Base-by-base conservation (phyloP, 2,329 filamentous ascomycete genomes). In the Monosporascus sp. region DNA sequence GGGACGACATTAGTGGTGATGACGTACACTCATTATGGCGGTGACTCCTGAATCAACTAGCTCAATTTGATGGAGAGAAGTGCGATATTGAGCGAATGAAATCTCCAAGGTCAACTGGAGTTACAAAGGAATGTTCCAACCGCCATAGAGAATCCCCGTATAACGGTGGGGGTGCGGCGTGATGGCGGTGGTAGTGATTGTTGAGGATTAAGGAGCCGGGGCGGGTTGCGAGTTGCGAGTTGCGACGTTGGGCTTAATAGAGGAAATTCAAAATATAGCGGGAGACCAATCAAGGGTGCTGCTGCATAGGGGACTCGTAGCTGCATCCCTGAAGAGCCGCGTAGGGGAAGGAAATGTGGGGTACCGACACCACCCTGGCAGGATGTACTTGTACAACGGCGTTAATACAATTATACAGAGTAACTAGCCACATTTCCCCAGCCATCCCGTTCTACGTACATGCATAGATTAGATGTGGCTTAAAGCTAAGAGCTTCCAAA, bases 1-100 rank as follows among this genome's bases (percentile, higher is more conserved):
- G 57, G 57, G 31, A 52, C 18, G 34, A 31, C n/a, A 55, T 34
- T 24, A 42, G 39, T 31, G 49, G 47, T 17, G 46, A 57, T 41
- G 25, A 60, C 63, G 25, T 55, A 66, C 64, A 61, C 58, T 65
- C 64, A 66, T 66, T 51, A 59, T 66, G 59, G 54, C 56, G 52
- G 54, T 49, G 48, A 37, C 48, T 52, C 44, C 22, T 56, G 48
- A 44, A 48, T 47, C 47, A 50, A 44, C 17, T 22, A 9, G 38
- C 9, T 8, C 9, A 18, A 11, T 41, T 8, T 20, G 17, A 1
- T 20, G 17, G 18, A 7, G 18, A n/a, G 17, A 41, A 41, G 38
- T 34, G 31, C 11, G 31, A 34, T 34, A 34, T 34, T 34, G 9
- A 34, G 31, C 31, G 31, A 34, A 34, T 14, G 11, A 14, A 18